phyloP scores from a whole-genome alignment of 805 yeast genomes.

The Wickerhamiella parazyma region DNA sequence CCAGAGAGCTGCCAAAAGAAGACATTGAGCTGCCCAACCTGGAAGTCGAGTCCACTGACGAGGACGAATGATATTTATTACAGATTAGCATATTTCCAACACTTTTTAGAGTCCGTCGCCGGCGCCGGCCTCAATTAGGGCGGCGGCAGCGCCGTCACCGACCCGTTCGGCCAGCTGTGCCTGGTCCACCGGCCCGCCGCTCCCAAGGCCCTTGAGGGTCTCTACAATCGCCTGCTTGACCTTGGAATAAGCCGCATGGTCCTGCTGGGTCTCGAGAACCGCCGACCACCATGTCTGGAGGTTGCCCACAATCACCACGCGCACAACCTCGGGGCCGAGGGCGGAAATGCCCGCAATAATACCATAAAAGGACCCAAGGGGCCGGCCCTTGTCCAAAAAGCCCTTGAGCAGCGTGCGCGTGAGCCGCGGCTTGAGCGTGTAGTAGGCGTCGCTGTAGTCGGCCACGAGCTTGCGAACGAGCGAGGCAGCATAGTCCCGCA shows the following conservation, averaged over 20 bases:
- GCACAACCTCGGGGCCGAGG: conserved; percentile 75
- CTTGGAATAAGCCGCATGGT: conserved; percentile 16
- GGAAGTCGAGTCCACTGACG: conserved; percentile 17
- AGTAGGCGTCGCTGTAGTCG: conserved; percentile 71
- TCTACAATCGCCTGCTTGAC: conserved; percentile 16
- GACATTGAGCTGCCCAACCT: conserved; percentile 9
- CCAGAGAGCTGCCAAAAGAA: conserved; percentile 10
- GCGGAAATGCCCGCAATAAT: conserved; percentile 73
- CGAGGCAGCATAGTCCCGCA: conserved; percentile 80
- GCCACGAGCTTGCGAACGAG: conserved; percentile 64
- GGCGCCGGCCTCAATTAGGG: conserved; percentile 36
- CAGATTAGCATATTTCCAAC: not conserved
- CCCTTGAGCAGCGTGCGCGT: conserved; percentile 88
- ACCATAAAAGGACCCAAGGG: conserved; percentile 85
- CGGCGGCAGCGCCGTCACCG: conserved; percentile 44
- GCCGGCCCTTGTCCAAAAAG: conserved; percentile 68
- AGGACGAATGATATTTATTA: conserved; percentile 10
- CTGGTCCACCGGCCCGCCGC: conserved; percentile 24
- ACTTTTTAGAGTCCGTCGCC: conserved; percentile 28
- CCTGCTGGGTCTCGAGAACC: conserved; percentile 33
- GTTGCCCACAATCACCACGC: conserved; percentile 75
- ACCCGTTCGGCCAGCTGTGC: conserved; percentile 41
- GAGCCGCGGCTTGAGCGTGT: conserved; percentile 82
- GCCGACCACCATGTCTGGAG: conserved; percentile 55
- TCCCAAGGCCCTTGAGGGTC: conserved; percentile 18